Evolutionary conservation across 345 rosid species (phyloP), one percentile per base, ranked within the genome.

Genomic region (Dipteronia sinensis): DNA sequence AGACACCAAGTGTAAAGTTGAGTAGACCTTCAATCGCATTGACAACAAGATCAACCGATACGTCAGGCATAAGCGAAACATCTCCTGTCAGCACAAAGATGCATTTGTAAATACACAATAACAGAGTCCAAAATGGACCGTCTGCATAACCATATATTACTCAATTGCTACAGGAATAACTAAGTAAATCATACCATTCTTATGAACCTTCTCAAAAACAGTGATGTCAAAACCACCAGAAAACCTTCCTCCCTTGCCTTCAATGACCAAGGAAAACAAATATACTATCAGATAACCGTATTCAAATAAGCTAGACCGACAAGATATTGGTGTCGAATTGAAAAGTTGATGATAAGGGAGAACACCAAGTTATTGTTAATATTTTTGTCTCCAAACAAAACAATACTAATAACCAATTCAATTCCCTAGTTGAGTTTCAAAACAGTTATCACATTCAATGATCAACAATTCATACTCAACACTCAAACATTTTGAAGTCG

Each of bases 191-290:
- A 71, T 89, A 95, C 99, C 97, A 70, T 87, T 84, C 83, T 76
- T 80, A 29, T 95, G 98, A 82, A 93, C 82, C 85, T 90, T 85
- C 83, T 81, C 83, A 81, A 95, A 92, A 63, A 93, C 98, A 85
- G 87, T 89, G 81, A 95, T 90, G 70, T 95, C 98, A 29, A 95
- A 95, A 40, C 98, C 98, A 65, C 96, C 98, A 0, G 93, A 95
- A 82, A 93, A 95, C 83, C 91, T 92, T 79, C 97, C 93, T 73
- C 88, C 85, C 47, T 91, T 87, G 73, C 99, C 99, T 95, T 82
- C 86, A 80, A 75, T 29, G 27, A 76, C 76, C 67, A 67, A 65
- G 9, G 29, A 34, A 78, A 66, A 61, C 11, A 51, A 55, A 62
- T 1, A 63, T 10, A 63, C 7, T 27, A 63, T 29, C 69, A 63